Percentiles rank a stretch among this genome's conserved stretches.
Conservation (phyloP, 192 early-diverging fungal genomes). For the Helicostylum pulchrum region DNA sequence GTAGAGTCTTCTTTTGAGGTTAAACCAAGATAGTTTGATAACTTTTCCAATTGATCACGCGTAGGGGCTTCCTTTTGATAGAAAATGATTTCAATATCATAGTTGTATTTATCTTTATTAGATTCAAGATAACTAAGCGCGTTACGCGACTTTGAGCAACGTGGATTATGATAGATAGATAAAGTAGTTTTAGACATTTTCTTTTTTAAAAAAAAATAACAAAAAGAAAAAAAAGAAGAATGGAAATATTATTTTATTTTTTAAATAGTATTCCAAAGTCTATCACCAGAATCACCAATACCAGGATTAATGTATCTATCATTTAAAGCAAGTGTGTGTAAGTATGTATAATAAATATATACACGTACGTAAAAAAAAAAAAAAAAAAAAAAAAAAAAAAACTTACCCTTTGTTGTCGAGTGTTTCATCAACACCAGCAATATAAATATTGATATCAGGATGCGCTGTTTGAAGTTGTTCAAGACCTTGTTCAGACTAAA, state of each 20-base stretch:
- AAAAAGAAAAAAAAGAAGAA: background rate
- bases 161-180: conserved; percentile 37
- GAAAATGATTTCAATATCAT: conserved; percentile 17
- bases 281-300: conserved; percentile 69
- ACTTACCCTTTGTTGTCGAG: conserved; percentile 57
- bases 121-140: conserved; percentile 21
- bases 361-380: no score
- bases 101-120: background rate
- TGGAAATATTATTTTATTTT: background rate
- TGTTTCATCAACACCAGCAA: conserved; percentile 55
- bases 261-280: conserved; percentile 38
- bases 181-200: conserved; percentile 5
- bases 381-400: no score
- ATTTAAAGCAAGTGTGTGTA: background rate
- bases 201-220: no score
- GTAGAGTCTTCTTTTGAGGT: conserved; percentile 7
- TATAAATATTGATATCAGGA: conserved; percentile 57
- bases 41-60: conserved; percentile 13
- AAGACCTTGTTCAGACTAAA: conserved; percentile 38
- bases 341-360: conserved; percentile 1
- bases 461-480: conserved; percentile 29
- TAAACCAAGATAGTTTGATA: conserved; percentile 22
- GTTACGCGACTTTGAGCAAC: conserved; percentile 29
- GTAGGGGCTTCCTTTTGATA: conserved; percentile 29
- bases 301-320: conserved; percentile 37